phyloP scores from a whole-genome alignment of 208 protist species.

The Wallacemonas collosoma region DNA sequence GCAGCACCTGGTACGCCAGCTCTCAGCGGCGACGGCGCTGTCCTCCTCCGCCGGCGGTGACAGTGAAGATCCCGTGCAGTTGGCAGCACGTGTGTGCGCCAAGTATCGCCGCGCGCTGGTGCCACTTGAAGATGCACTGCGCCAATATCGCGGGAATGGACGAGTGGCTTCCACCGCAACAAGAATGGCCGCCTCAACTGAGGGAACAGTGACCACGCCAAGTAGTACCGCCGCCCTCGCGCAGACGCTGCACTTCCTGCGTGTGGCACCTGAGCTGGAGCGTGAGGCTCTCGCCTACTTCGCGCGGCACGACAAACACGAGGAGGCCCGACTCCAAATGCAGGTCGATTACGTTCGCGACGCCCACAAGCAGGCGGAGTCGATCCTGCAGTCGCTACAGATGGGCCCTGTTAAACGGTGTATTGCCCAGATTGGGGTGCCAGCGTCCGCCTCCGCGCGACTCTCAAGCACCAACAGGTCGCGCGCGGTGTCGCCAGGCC shows the following conservation, averaged over 20 bases:
- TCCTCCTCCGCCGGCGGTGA: constrained; percentile 3
- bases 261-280: constrained; percentile 16
- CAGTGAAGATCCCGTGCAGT: constrained; percentile 35
- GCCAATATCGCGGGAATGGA: constrained; percentile 21
- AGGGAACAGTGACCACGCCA: not conserved
- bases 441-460: not conserved
- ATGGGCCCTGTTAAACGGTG: not conserved
- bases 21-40: not conserved
- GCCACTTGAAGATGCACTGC: constrained; percentile 35
- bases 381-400: constrained; percentile 1
- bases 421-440: constrained; percentile 13
- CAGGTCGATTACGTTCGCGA: constrained; percentile 17
- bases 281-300: constrained; percentile 25
- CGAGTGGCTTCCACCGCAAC: not conserved
- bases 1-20: constrained; percentile 21
- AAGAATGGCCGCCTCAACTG: not conserved
- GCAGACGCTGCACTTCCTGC: constrained; percentile 23
- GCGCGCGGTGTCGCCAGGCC: not conserved
- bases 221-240: not conserved
- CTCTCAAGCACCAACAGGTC: constrained; percentile 4
- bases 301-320: constrained; percentile 18
- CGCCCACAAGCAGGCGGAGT: constrained; percentile 10
- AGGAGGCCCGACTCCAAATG: constrained; percentile 21
- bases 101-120: constrained; percentile 45
- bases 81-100: constrained; percentile 31